A percentile compares a stretch with the other conserved stretches of the same genome.
Evolutionary conservation across 768 basidiomycete genomes (phyloP).

Genomic region (Tylopilus sp.): DNA sequence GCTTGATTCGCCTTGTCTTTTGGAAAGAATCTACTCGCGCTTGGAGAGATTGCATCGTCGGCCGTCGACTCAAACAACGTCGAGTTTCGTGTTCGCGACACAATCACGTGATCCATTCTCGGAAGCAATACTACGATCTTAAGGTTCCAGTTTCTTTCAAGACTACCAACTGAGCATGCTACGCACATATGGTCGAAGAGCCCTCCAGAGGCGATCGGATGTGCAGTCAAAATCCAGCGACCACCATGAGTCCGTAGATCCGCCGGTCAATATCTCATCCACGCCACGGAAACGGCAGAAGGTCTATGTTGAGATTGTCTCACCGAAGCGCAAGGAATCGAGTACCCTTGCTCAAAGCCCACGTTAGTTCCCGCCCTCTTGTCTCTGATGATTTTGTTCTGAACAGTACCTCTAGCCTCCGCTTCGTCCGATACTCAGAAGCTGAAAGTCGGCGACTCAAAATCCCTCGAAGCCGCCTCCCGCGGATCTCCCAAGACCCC

Average conservation of each 20-base stretch:
- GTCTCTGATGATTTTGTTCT: not conserved
- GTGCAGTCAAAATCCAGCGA: not conserved
- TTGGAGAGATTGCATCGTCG: constrained; percentile 48
- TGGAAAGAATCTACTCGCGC: constrained; percentile 66
- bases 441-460: not conserved
- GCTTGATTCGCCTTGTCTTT: constrained; percentile 59
- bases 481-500: constrained; percentile 7
- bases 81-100: not conserved
- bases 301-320: constrained; percentile 30
- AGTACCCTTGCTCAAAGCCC: not conserved
- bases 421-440: not conserved
- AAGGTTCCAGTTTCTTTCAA: not conserved
- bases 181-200: constrained; percentile 35
- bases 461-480: not conserved
- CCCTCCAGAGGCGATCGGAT: constrained; percentile 11
- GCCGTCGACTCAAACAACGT: not conserved
- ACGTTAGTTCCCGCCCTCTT: not conserved
- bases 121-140: not conserved
- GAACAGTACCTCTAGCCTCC: not conserved
- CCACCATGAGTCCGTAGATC: not conserved
- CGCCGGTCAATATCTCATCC: not conserved
- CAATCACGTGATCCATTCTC: constrained; percentile 3
- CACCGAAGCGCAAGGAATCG: constrained; percentile 3
- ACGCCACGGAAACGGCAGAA: constrained; percentile 31
- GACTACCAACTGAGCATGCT: constrained; percentile 23